phyloP scores from a whole-genome alignment of 2,329 filamentous ascomycete species.

The Neopestalotiopsis sp. region DNA sequence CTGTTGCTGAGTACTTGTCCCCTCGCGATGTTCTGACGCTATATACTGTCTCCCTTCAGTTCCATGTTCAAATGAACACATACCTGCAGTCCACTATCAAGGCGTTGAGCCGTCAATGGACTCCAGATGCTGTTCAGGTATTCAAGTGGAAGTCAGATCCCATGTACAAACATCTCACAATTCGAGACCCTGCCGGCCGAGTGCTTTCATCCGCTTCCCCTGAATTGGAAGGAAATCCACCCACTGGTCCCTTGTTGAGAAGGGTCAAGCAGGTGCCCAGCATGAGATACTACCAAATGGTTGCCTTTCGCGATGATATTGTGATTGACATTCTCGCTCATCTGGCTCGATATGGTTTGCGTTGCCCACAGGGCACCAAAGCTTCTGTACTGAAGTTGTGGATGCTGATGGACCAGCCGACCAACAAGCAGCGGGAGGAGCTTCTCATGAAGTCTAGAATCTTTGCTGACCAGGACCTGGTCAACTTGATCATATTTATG shows the following conservation, averaged over 20 bases:
- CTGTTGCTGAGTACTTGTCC: constrained; percentile 46
- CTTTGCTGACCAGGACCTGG: constrained; percentile 66
- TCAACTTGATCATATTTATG: constrained; percentile 68
- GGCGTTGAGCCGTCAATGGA: constrained; percentile 15
- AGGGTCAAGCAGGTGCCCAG: constrained; percentile 53
- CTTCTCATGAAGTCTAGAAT: constrained; percentile 58
- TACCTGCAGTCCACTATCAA: constrained; percentile 39
- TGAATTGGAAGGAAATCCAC: neutral
- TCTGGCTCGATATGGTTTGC: constrained; percentile 63
- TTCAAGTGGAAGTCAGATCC: constrained; percentile 12
- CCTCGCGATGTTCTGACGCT: constrained; percentile 55
- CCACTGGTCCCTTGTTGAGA: neutral
- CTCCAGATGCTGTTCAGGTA: constrained; percentile 14
- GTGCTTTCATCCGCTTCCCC: neutral
- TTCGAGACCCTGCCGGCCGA: constrained; percentile 23
- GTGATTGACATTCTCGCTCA: constrained; percentile 67
- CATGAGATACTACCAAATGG: constrained; percentile 72
- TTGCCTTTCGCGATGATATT: constrained; percentile 61
- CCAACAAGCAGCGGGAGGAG: constrained; percentile 57
- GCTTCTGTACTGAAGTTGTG: constrained; percentile 69
- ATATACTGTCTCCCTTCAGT: constrained; percentile 60
- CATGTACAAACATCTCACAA: constrained; percentile 28
- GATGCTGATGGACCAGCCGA: constrained; percentile 72
- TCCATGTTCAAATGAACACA: constrained; percentile 58
- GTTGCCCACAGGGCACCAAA: constrained; percentile 55